Evolutionary conservation across 345 rosid species (phyloP).

Genomic region (Pistacia integerrima): DNA sequence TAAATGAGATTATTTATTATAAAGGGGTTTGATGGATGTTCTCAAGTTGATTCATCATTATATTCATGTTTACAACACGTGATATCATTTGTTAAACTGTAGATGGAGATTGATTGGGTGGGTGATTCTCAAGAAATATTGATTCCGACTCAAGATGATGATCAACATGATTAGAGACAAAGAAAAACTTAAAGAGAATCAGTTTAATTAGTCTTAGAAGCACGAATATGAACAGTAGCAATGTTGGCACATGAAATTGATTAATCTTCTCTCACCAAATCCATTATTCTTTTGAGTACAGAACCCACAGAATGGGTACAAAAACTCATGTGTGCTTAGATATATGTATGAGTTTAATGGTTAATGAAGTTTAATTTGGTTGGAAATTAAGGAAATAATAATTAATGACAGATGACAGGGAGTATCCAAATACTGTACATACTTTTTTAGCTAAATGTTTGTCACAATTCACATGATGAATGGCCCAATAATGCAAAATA

Average conservation of each 20-base stretch:
- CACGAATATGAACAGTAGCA: no score
- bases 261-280: no score
- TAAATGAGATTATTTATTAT: no score
- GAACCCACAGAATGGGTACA: no score
- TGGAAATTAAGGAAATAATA: not conserved
- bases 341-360: no score
- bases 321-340: no score
- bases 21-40: no score
- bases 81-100: not conserved
- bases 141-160: not conserved
- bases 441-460: not conserved
- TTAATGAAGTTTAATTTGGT: not conserved
- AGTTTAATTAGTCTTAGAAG: no score
- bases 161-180: not conserved
- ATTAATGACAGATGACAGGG: not conserved
- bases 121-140: not conserved
- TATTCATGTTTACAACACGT: not conserved
- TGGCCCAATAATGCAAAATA: slow-evolving; percentile 11
- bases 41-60: no score
- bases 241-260: no score
- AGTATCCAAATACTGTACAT: not conserved
- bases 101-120: not conserved
- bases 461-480: slow-evolving; percentile 1
- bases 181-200: not conserved
- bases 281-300: no score